Evolutionary conservation across 2,329 filamentous ascomycete species (phyloP).

Genomic region (Davidsoniella virescens): DNA sequence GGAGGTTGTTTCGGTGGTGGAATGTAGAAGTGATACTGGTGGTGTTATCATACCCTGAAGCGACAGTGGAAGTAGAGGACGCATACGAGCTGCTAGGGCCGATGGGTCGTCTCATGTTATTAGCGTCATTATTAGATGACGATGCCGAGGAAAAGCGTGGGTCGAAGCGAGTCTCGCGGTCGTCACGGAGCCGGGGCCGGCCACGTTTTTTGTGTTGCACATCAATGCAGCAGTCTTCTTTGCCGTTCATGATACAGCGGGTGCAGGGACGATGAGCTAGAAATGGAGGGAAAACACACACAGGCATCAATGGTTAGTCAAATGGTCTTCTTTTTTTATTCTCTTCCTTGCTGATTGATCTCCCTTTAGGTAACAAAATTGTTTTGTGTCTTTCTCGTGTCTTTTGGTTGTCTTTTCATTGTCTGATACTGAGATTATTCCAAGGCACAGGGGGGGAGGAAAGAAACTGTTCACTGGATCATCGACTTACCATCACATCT

Average conservation of each 20-base stretch:
- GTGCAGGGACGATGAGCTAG: conserved; percentile 62
- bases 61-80: conserved; percentile 7
- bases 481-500: conserved; percentile 48
- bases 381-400: not conserved
- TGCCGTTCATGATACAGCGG: conserved; percentile 61
- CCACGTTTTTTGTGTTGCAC: conserved; percentile 78
- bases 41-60: conserved; percentile 23
- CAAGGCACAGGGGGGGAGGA: not conserved
- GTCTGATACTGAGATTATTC: too few species aligned
- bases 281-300: not conserved
- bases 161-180: conserved; percentile 44
- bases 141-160: conserved; percentile 24
- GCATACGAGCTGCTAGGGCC: conserved; percentile 9
- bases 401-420: not conserved
- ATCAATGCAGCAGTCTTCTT: conserved; percentile 65
- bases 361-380: not conserved
- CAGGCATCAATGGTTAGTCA: too few species aligned
- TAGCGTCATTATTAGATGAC: conserved; percentile 18
- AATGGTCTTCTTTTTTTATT: not conserved
- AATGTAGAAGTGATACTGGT: conserved; percentile 14
- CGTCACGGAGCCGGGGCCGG: conserved; percentile 59
- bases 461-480: not conserved
- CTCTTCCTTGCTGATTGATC: too few species aligned
- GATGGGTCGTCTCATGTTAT: conserved; percentile 8
- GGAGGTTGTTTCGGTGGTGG: conserved; percentile 26